Base-by-base conservation (phyloP, 345 rosid genomes). In the Leavenworthia alabamica region DNA sequence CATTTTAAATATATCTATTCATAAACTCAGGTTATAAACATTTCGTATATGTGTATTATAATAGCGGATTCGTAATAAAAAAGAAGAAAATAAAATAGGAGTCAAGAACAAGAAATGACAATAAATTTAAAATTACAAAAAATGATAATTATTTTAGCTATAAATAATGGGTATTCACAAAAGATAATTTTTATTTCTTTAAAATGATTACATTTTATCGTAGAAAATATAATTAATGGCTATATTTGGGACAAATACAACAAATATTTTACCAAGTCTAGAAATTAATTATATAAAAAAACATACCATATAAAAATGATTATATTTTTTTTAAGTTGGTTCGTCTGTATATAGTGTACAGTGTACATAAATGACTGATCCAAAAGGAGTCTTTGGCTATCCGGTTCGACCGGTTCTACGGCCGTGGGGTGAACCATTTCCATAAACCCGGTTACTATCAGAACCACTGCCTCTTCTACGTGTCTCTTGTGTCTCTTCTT, bases 401-500 rank as follows among this genome's bases (percentile, higher is more conserved):
- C 71, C 26, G 56, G 56, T 43, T 35, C 70, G 50, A 71, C 66
- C 61, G 56, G 55, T 64, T 57, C 55, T 58, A 41, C 66, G 70
- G 8, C 35, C 70, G 3, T 49, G 47, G 1, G 60, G 60, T 40
- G 54, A 71, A 49, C 16, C 55, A 42, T 42, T 9, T 8, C 71
- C 61, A 41, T 16, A 23, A 42, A 7, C 4, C 66, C 71, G 75
- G 61, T 32, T 58, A 31, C 29, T 26, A 41, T 43, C 44, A 32
- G 52, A 10, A 55, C 69, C 44, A 47, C 7, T 42, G 10, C 49
- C n/a, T 5, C 56, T 37, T 33, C 33, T 75, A 67, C 72, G 75
- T 3, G 14, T 71, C n/a, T n/a, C n/a, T n/a, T n/a, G n/a, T n/a
- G n/a, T n/a, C 42, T 64, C 79, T 35, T 49, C 79, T 31, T 53